Evolutionary conservation across 1,284 basidiomycete species (phyloP), one percentile per base, ranked within the genome.

Genomic region (Phenoliferia sp.): DNA sequence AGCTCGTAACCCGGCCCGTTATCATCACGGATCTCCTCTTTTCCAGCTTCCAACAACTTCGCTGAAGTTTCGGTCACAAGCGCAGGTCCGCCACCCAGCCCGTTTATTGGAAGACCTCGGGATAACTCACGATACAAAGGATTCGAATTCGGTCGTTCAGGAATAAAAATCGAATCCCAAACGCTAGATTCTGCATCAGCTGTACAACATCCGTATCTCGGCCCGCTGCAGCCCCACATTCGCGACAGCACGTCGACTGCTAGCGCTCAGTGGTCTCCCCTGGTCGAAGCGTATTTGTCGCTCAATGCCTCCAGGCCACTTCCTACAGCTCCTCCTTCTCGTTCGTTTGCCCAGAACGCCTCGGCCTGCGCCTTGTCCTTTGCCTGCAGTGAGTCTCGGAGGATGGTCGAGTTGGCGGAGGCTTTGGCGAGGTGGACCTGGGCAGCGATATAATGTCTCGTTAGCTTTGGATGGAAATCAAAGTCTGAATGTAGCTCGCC

Each of bases 391-490:
- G 48, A 19, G 17, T 52, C 48, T 19, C 48, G 48, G 7, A 52
- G 48, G 9, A 26, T 52, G 9, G 48, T 52, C 19, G 48, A 52
- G 48, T 19, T 52, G 22, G 5, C 17, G 10, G 39, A 58, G 0
- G 66, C 68, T 58, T 69, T 66, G 1, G 65, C 64, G 35, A 72
- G 62, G 31, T 72, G 59, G 1, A 66, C n/a, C 60, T 69, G 66
- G 57, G n/a, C n/a, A 72, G 68, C 3, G 62, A 59, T n/a, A n/a
- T n/a, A n/a, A n/a, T n/a, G n/a, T n/a, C n/a, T n/a, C n/a, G n/a
- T n/a, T n/a, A n/a, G 29, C 67, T 65, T 62, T 68, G 66, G 5
- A 68, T 69, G 50, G 69, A 65, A 35, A 69, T 55, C 56, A 69
- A 72, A 59, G 63, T 63, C 39, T 62, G 58, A 34, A 63, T 52